Evolutionary conservation across 805 yeast genomes (phyloP), one percentile per base, ranked within the genome.

Genomic region (Wickerhamomyces subpelliculosus): DNA sequence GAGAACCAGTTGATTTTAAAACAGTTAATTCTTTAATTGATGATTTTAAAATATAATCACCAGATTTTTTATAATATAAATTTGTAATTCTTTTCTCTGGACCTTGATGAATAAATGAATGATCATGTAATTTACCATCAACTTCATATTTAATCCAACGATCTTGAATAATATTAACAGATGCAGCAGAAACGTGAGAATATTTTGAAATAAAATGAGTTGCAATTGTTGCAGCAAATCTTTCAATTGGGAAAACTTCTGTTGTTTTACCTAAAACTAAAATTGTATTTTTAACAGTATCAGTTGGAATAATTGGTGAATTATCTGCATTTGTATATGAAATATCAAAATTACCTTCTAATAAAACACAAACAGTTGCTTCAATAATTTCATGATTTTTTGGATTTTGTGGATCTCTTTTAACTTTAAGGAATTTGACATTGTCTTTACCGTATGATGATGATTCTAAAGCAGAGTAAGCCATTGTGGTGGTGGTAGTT

Each of bases 301-400:
- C 96, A 8, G 97, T 89, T 42, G 97, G 96, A 35, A 89, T 94
- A 54, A 89, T 79, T n/a, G 84, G 75, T 3, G 84, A 57, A 67
- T 89, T 89, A 64, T 89, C 94, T 27, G 96, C 96, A 41, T 80
- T 55, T 36, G 96, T 89, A 69, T 84, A 89, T 4, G 95, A 79
- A 23, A 66, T 63, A 45, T 84, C 96, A 53, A 89, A 80, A 40
- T 71, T 74, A 45, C 97, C 97, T 49, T 73, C 78, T 41, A 89
- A 70, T 36, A 89, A 67, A 21, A 80, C 80, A 46, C 72, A 70
- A 40, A 84, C 94, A 40, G 87, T 82, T 37, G 94, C 85, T 67
- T 89, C 96, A 62, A 85, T 72, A 29, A 89, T 79, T 43, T 85
- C 83, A 61, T 89, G 97, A 33, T 69, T 67, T 54, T 75, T 65